Conservation (phyloP, 495 filamentous ascomycete species). For the Chaetomium fimeti region DNA sequence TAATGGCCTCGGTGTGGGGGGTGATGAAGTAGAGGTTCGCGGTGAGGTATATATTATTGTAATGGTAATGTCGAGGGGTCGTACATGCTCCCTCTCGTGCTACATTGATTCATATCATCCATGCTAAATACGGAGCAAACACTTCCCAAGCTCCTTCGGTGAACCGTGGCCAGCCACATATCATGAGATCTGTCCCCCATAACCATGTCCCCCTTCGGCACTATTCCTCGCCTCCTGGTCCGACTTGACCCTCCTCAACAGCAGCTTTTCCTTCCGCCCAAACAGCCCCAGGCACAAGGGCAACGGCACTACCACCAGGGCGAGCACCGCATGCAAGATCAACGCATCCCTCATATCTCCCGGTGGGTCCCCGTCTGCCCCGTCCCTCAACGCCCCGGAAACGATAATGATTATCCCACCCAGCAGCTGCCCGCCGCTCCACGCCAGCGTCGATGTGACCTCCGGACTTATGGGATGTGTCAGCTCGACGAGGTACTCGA, state of each 20-base stretch:
- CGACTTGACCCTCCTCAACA: conserved; percentile 54
- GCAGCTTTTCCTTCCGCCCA: conserved; percentile 53
- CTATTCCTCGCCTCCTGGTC: conserved; percentile 30
- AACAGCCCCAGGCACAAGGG: conserved; percentile 66
- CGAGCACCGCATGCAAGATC: conserved; percentile 74
- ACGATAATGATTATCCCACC: conserved; percentile 82
- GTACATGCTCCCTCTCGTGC: neutral
- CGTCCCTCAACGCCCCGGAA: conserved; percentile 73
- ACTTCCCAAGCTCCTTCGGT: neutral
- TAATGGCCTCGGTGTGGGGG: neutral
- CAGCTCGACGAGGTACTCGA: conserved; percentile 84
- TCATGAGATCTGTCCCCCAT: neutral
- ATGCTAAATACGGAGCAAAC: neutral
- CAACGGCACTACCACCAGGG: conserved; percentile 61
- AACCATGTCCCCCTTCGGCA: conserved; percentile 14
- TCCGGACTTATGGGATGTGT: conserved; percentile 87
- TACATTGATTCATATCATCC: neutral
- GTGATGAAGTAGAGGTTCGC: neutral
- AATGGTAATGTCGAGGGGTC: conserved; percentile 9
- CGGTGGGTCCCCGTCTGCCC: conserved; percentile 53
- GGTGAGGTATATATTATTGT: neutral
- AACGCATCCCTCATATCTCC: conserved; percentile 70
- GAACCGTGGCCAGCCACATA: neutral
- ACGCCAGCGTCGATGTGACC: conserved; percentile 76
- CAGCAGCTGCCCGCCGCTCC: conserved; percentile 75